Conservation (phyloP, 208 protist genomes). For the Spongospora subterranea region DNA sequence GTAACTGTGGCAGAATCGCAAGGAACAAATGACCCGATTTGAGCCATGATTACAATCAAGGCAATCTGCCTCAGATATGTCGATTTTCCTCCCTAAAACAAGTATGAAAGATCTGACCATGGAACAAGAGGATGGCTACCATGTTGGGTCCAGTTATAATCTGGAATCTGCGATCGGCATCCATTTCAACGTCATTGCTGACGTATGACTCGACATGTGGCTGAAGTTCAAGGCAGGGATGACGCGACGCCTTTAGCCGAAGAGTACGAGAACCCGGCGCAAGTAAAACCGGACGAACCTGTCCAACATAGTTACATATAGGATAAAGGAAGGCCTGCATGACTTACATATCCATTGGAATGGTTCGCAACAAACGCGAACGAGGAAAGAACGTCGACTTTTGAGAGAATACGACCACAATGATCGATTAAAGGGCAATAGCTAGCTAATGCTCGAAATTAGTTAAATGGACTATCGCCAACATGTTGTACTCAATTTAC, state of each 20-base stretch:
- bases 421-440: conserved; percentile 92
- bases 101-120: not conserved
- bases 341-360: conserved; percentile 75
- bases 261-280: conserved; percentile 57
- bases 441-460: conserved; percentile 63
- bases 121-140: conserved; percentile 70
- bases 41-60: conserved; percentile 94
- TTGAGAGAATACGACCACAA: conserved; percentile 86
- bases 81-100: conserved; percentile 89
- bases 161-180: conserved; percentile 65
- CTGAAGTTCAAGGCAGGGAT: conserved; percentile 82
- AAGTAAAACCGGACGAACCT: conserved; percentile 68
- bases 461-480: not conserved
- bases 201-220: conserved; percentile 81
- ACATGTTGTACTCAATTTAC: not conserved
- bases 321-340: conserved; percentile 77
- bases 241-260: conserved; percentile 72
- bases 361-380: conserved; percentile 86
- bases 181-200: conserved; percentile 79
- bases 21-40: conserved; percentile 98
- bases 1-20: conserved; percentile 78
- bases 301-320: not conserved
- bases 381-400: conserved; percentile 83
- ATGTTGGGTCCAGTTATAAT: conserved; percentile 89
- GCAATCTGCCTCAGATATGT: conserved; percentile 95